Evolutionary conservation across 768 basidiomycete species (phyloP).

Genomic region (Cyclocybe cylindracea): DNA sequence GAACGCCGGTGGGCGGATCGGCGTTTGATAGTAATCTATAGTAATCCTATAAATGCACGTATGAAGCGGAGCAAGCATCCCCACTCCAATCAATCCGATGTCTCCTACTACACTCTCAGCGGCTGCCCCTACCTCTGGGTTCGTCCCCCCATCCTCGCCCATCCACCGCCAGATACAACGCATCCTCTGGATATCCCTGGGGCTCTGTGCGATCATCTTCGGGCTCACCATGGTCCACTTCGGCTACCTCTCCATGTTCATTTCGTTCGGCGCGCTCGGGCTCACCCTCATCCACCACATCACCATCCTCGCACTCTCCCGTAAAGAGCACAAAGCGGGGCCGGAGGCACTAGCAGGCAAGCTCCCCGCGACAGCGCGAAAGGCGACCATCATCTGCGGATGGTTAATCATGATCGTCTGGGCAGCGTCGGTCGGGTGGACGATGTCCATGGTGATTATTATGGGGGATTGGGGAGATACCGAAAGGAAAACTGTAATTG

Average conservation of each 20-base stretch:
- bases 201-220: background rate
- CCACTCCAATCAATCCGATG: no score
- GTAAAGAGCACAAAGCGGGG: background rate
- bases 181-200: constrained; percentile 2
- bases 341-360: background rate
- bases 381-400: background rate
- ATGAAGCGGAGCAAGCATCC: no score
- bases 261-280: background rate
- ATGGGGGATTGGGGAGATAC: background rate
- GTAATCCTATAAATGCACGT: no score
- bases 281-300: constrained; percentile 4
- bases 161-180: background rate
- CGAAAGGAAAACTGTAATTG: background rate
- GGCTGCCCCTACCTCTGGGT: no score
- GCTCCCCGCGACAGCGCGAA: background rate
- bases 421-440: background rate
- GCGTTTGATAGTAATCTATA: no score
- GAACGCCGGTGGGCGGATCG: no score
- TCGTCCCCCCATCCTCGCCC: background rate
- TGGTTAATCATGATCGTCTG: background rate
- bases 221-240: background rate
- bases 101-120: no score
- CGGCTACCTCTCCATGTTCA: constrained; percentile 1
- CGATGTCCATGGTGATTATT: background rate
- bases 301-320: constrained; percentile 2